Conservation (phyloP, 2,329 filamentous ascomycete species). For the Exserohilum rostratum region DNA sequence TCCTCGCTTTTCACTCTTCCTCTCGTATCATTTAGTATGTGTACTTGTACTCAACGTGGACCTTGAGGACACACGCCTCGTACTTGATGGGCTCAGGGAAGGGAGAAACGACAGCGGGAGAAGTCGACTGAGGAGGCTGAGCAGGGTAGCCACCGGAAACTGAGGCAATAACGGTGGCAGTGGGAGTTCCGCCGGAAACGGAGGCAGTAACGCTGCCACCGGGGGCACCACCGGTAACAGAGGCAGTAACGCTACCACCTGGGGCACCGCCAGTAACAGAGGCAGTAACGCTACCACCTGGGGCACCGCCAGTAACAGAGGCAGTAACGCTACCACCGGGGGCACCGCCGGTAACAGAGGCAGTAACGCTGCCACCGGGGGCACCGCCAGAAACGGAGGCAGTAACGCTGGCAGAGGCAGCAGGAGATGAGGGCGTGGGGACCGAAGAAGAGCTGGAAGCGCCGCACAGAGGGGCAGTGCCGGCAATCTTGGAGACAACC, state of each 20-base stretch:
- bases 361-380: not conserved
- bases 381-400: not conserved
- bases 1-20: not conserved
- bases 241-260: not conserved
- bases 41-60: conserved; percentile 20
- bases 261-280: not conserved
- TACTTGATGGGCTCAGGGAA: conserved; percentile 17
- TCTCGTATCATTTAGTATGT: not conserved
- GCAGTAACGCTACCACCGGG: not conserved
- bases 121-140: conserved; percentile 10
- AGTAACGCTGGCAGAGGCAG: conserved; percentile 3
- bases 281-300: not conserved
- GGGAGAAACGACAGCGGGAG: conserved; percentile 14
- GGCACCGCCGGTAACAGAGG: not conserved
- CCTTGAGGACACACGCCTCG: conserved; percentile 15
- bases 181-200: too few species aligned
- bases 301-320: not conserved
- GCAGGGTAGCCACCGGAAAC: not conserved
- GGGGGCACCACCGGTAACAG: not conserved
- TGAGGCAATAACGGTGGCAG: not conserved
- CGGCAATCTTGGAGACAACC: conserved; percentile 25
- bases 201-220: not conserved
- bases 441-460: conserved; percentile 10
- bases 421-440: conserved; percentile 1
- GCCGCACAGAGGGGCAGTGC: conserved; percentile 2